These are phyloP conservation scores for Acanthochlamys bracteata DNA, from an alignment of 106 monocot genomes.

Conservation along the genomic window DNA sequence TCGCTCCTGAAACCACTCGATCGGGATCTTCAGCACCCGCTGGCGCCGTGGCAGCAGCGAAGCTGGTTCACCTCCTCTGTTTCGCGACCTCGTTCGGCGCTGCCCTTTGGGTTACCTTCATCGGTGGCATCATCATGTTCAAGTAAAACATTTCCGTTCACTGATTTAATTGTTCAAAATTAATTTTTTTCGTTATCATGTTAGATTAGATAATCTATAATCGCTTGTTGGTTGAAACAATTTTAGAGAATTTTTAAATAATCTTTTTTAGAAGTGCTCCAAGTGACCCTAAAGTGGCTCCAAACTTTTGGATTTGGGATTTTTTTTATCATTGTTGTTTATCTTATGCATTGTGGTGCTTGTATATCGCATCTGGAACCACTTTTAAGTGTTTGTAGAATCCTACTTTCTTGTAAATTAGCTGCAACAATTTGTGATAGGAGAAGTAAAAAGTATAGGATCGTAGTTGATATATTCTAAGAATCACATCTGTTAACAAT, in stretches of 20 bases:
- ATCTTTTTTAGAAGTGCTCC: not conserved
- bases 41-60: slow-evolving; percentile 19
- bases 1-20: slow-evolving; percentile 24
- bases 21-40: slow-evolving; percentile 10
- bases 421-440: too few relatives aligned
- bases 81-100: slow-evolving; percentile 39
- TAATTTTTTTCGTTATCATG: not conserved
- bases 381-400: too few relatives aligned
- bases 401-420: too few relatives aligned
- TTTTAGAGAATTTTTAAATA: not conserved
- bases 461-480: too few relatives aligned
- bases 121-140: slow-evolving; percentile 98
- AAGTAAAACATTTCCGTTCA: slow-evolving; percentile 31
- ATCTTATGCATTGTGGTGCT: too few relatives aligned
- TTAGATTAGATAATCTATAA: not conserved
- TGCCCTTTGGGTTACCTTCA: slow-evolving; percentile 46
- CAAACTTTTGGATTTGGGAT: not conserved
- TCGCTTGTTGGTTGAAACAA: not conserved
- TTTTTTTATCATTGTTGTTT: too few relatives aligned
- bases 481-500: too few relatives aligned
- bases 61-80: slow-evolving; percentile 38
- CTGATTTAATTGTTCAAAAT: too few relatives aligned
- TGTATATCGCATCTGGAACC: too few relatives aligned
- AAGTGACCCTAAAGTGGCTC: too few relatives aligned
- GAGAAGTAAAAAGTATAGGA: too few relatives aligned